Evolutionary conservation across 164 flowering plant species (phyloP).

Genomic region (Tetrastigma voinierianum): DNA sequence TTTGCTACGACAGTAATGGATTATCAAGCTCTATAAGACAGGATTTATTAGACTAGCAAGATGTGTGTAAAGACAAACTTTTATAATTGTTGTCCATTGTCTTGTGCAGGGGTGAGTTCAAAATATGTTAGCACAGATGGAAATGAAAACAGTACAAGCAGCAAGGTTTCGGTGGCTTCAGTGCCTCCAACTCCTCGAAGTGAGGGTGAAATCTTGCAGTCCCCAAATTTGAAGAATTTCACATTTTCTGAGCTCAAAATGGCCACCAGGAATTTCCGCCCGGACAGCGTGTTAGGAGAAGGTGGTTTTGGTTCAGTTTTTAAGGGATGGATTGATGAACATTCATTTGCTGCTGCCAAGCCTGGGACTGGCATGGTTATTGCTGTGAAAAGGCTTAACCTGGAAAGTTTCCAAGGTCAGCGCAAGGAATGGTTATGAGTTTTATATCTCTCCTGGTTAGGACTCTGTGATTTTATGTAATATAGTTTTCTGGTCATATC

Average conservation of each 20-base stretch:
- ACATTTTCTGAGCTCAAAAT: conserved; percentile 18
- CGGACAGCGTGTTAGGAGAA: conserved; percentile 24
- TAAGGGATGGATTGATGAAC: conserved; percentile 31
- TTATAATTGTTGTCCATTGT: conserved; percentile 1
- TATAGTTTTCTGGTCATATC: neutral
- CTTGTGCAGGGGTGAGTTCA: neutral
- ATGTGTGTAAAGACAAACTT: too few species aligned
- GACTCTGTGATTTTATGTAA: neutral
- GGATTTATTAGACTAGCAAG: neutral
- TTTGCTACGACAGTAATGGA: neutral
- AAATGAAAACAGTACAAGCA: too few species aligned
- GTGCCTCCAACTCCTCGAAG: conserved; percentile 17
- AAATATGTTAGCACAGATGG: too few species aligned
- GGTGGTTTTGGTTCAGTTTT: conserved; percentile 28
- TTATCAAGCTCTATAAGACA: neutral
- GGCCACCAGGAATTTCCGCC: conserved; percentile 33
- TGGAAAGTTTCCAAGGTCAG: conserved; percentile 27
- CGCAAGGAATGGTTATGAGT: conserved; percentile 28
- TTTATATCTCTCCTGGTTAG: neutral
- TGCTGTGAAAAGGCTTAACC: conserved; percentile 31
- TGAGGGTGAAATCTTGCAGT: conserved; percentile 30
- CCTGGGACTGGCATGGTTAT: conserved; percentile 25
- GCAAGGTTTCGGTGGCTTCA: conserved; percentile 4
- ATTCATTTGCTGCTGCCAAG: conserved; percentile 13
- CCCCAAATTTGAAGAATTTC: conserved; percentile 25